Evolutionary conservation across 805 yeast species (phyloP).

Genomic region (Cyberlindnera maclurae): DNA sequence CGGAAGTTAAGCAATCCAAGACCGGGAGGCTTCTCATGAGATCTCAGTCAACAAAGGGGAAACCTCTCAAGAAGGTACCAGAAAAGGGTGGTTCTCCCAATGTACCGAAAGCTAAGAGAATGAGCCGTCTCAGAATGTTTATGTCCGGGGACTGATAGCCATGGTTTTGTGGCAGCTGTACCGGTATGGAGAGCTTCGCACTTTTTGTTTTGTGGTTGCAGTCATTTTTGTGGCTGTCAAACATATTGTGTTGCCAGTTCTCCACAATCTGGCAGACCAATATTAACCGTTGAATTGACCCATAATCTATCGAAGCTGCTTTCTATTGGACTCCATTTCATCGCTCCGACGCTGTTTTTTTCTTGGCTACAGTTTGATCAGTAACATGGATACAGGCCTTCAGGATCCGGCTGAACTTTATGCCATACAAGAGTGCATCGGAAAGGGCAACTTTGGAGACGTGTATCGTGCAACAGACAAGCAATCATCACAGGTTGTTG

Average conservation of each 20-base stretch:
- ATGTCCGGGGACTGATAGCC: slow-evolving; percentile 2
- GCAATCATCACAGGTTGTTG: slow-evolving; percentile 43
- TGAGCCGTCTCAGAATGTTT: slow-evolving; percentile 9
- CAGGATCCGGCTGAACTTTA: slow-evolving; percentile 25
- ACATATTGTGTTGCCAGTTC: neutral
- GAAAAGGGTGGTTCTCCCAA: neutral
- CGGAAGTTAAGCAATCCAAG: neutral
- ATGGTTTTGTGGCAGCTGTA: too few species aligned
- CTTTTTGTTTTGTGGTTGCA: neutral
- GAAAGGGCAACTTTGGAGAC: slow-evolving; percentile 83
- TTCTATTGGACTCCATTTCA: too few species aligned
- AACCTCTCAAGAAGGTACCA: slow-evolving; percentile 1
- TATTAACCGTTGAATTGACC: neutral
- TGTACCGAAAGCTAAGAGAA: slow-evolving; percentile 3
- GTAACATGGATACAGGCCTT: slow-evolving; percentile 1
- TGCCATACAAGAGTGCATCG: slow-evolving; percentile 51
- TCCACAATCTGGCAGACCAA: too few species aligned
- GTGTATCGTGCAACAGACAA: slow-evolving; percentile 54
- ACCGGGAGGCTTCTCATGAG: slow-evolving; percentile 5
- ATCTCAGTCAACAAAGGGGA: slow-evolving; percentile 4
- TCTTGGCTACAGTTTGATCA: neutral
- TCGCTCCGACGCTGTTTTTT: too few species aligned
- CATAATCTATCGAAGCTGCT: neutral
- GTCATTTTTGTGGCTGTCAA: neutral
- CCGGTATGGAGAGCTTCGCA: too few species aligned